Evolutionary conservation across 2,329 filamentous ascomycete species (phyloP).

Genomic region (Epicoccum sorghinum): DNA sequence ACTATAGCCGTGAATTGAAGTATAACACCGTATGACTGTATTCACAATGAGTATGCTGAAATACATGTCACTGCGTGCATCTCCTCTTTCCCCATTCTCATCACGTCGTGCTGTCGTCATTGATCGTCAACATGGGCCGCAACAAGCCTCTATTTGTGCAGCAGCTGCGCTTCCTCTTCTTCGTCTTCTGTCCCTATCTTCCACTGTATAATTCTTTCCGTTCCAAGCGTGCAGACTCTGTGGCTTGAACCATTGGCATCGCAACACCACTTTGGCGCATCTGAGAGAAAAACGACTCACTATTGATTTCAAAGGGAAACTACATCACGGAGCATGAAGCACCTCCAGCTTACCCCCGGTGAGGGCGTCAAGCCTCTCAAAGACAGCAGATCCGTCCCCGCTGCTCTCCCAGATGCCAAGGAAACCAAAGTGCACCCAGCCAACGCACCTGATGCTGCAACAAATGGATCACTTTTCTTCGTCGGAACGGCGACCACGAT

Average conservation of each 20-base stretch:
- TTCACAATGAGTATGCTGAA: background rate
- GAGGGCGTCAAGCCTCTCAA: conserved; percentile 48
- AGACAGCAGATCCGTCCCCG: conserved; percentile 42
- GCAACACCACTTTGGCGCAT: conserved; percentile 1
- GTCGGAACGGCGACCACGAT: conserved; percentile 64
- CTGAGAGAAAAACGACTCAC: background rate
- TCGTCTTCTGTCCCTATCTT: conserved; percentile 35
- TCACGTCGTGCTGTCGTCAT: conserved; percentile 33
- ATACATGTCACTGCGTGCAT: background rate
- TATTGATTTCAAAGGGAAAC: background rate
- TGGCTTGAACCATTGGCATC: conserved; percentile 1
- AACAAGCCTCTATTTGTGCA: conserved; percentile 31
- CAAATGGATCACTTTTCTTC: conserved; percentile 58
- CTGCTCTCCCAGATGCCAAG: conserved; percentile 52
- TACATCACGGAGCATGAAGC: conserved; percentile 41
- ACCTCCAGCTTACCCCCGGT: conserved; percentile 49
- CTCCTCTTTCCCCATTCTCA: conserved; percentile 21
- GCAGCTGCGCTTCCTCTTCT: conserved; percentile 34
- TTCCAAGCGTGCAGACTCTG: conserved; percentile 9
- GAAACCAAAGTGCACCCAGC: conserved; percentile 53
- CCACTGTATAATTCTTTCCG: conserved; percentile 31
- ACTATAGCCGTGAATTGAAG: background rate
- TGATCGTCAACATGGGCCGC: conserved; percentile 13
- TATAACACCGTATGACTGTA: background rate
- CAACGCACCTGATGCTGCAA: conserved; percentile 42